Conservation (phyloP, 306 rosid species). For the Rosa chinensis region DNA sequence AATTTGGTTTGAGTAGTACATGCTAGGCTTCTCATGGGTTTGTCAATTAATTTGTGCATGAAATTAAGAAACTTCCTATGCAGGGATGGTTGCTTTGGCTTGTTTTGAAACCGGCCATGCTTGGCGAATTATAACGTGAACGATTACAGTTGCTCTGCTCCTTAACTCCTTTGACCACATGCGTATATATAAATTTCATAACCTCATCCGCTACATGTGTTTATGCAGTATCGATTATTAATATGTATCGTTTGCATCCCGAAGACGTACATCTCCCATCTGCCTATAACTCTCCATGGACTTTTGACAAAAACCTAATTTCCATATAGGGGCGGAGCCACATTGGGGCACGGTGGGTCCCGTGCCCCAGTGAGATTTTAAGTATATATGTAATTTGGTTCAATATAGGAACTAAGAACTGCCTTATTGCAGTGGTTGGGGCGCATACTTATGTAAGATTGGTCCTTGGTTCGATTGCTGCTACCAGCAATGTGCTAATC, state of each 20-base stretch:
- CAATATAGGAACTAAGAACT: no score
- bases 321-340: no score
- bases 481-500: no score
- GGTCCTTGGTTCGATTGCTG: no score
- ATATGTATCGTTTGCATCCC: not conserved
- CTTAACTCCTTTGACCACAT: not conserved
- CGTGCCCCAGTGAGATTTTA: no score
- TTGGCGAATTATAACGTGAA: not conserved
- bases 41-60: slow-evolving; percentile 5
- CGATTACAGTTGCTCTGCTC: slow-evolving; percentile 1
- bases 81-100: slow-evolving; percentile 3
- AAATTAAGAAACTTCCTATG: not conserved
- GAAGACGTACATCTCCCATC: not conserved
- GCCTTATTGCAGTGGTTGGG: no score
- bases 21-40: not conserved
- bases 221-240: not conserved
- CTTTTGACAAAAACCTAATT: not conserved
- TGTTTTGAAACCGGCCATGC: not conserved
- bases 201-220: not conserved
- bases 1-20: not conserved
- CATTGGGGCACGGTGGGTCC: no score
- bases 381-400: no score
- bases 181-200: not conserved
- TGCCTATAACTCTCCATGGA: not conserved
- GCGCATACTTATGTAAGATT: no score